Evolutionary conservation across 139 green algal genomes (phyloP), one percentile per base, ranked within the genome.

Genomic region (Chlorella vulgaris): DNA sequence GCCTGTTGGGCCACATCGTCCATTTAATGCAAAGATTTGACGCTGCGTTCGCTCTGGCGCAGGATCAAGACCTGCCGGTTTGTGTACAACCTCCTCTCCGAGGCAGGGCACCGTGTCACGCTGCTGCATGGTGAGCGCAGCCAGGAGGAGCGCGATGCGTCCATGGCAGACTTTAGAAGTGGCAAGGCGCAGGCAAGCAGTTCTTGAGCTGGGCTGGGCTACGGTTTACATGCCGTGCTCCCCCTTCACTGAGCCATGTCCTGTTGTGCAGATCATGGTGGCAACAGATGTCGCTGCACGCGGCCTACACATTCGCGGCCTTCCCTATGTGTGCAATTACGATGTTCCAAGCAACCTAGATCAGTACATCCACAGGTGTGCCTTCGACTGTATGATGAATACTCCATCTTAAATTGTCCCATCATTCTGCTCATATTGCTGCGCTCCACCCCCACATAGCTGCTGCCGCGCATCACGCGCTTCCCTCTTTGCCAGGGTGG

Each of bases 301-400:
- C 0, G 94, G 94, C 2, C 86, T 98, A 69, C 88, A 98, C 90
- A 92, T 98, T 77, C 80, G 80, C 15, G 69, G 63, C 8, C 88
- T 98, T 83, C 90, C 93, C 26, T 95, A 96, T 74, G 89, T 97
- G 0, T 40, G 47, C 47, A 96, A 96, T 87, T 98, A 97, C 69
- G 95, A 98, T 80, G 96, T 96, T 83, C 95, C 96, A 28, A 39
- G 63, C 38, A 90, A 82, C 38, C 77, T 98, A 24, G 94, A 98
- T 68, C 87, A 91, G 5, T 99, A 99, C 89, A 90, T 98, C 29
- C 96, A 99, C 89, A 86, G 95, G 77, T 76, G 40, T 43, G 10
- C 2, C 61, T 38, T 4, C 18, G 26, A 36, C 61, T 39, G 4
- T 68, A 33, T 33, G 29, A 18, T 33, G 19, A 29, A 3, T 39